These are phyloP conservation scores for Copromyces sp. DNA, from an alignment of 495 filamentous ascomycete species.

Conservation along the genomic window DNA sequence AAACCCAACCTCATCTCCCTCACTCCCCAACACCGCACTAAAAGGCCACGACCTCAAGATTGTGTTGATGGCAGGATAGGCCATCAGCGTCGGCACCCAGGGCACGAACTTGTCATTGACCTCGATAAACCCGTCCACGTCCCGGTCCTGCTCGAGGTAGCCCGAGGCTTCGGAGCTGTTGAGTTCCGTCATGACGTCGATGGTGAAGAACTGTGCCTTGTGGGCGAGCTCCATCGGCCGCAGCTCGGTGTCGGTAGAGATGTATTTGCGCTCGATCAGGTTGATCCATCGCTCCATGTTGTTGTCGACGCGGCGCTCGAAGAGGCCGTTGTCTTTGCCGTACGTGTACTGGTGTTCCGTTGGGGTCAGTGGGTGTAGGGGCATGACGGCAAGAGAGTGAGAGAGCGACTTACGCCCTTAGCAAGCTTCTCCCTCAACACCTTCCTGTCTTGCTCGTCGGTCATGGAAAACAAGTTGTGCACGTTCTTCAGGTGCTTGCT, in stretches of 20 bases:
- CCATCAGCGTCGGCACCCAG: too few relatives aligned
- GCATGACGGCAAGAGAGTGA: constrained; percentile 15
- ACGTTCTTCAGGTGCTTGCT: constrained; percentile 22
- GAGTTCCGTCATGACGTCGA: constrained; percentile 44
- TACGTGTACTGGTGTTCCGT: too few relatives aligned
- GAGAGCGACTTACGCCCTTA: constrained; percentile 15
- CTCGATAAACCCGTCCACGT: constrained; percentile 17
- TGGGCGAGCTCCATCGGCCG: constrained; percentile 39
- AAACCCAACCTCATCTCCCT: constrained; percentile 17
- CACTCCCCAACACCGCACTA: constrained; percentile 11
- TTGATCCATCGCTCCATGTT: constrained; percentile 34
- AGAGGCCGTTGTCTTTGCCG: constrained; percentile 9
- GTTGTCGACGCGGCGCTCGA: constrained; percentile 35
- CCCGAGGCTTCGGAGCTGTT: constrained; percentile 2
- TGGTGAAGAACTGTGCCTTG: constrained; percentile 45
- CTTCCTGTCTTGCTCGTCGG: constrained; percentile 16
- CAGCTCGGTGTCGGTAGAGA: constrained; percentile 37
- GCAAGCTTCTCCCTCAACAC: constrained; percentile 21
- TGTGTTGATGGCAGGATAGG: too few relatives aligned
- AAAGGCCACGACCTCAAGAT: background rate
- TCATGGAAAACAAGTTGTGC: constrained; percentile 28
- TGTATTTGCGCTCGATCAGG: constrained; percentile 36
- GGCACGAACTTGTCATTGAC: constrained; percentile 5
- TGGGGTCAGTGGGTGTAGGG: too few relatives aligned
- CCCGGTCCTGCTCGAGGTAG: constrained; percentile 18